These are phyloP conservation scores for Lomentospora prolificans DNA, from an alignment of 2,329 filamentous ascomycete genomes.

Conservation along the genomic window DNA sequence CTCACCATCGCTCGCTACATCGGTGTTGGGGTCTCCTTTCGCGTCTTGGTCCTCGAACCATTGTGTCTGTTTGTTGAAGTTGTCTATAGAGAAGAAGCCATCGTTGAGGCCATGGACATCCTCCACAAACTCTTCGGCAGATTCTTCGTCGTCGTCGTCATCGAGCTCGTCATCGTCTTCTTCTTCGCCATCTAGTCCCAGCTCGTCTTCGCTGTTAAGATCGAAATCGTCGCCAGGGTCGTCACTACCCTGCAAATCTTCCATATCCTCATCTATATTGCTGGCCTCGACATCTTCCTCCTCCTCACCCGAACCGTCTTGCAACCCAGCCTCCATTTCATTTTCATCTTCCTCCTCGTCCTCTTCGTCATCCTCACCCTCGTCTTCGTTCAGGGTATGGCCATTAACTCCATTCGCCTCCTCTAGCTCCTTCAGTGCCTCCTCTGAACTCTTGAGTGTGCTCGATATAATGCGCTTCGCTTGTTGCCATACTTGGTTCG, in stretches of 20 bases:
- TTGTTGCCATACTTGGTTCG: slow-evolving; percentile 90
- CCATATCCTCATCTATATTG: slow-evolving; percentile 18
- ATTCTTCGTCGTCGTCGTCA: slow-evolving; percentile 38
- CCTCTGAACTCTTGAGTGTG: slow-evolving; percentile 38
- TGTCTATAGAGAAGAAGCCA: slow-evolving; percentile 94
- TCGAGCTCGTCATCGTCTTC: slow-evolving; percentile 36
- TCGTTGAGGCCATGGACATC: slow-evolving; percentile 87
- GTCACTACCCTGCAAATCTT: slow-evolving; percentile 20
- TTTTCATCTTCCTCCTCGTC: slow-evolving; percentile 14
- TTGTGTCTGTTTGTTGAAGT: slow-evolving; percentile 92
- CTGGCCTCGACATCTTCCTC: slow-evolving; percentile 25
- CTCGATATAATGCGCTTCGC: slow-evolving; percentile 67
- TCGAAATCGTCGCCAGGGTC: slow-evolving; percentile 18
- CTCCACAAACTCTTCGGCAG: slow-evolving; percentile 48
- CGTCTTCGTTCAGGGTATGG: slow-evolving; percentile 19
- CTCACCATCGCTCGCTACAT: slow-evolving; percentile 70
- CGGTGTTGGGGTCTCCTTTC: slow-evolving; percentile 64
- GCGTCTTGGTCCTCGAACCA: slow-evolving; percentile 80
- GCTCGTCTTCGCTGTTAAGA: slow-evolving; percentile 22
- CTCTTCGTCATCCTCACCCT: slow-evolving; percentile 24
- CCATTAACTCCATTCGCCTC: slow-evolving; percentile 21
- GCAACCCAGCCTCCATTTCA: slow-evolving; percentile 16
- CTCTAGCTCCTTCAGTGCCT: slow-evolving; percentile 38
- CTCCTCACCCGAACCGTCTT: slow-evolving; percentile 22
- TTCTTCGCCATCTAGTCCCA: slow-evolving; percentile 24